Evolutionary conservation across 148 eudicot species (phyloP), one percentile per base, ranked within the genome.

Genomic region (Rhododendron vialii): DNA sequence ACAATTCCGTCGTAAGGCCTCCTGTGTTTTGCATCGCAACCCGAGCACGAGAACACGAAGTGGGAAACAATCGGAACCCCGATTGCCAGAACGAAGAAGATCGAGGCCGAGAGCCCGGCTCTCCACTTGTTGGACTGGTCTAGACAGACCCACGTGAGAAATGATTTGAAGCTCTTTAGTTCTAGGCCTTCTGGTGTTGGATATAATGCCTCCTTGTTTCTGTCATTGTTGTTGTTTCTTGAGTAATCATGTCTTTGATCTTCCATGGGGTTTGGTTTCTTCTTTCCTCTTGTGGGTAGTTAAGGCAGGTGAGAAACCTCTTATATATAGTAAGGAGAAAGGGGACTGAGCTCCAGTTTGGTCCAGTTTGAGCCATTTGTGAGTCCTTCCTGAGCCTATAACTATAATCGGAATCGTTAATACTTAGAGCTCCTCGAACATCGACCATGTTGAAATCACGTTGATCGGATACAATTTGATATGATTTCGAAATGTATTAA

Each of bases 1-100:
- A 94, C 93, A 75, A 95, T 89, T n/a, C 90, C 87, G 71, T 95
- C 94, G 83, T 88, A 94, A 1, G 99, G 99, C 71, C 90, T 85
- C 63, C 83, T 93, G 69, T 94, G 94, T 35, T 86, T 86, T 2
- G 85, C 47, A 83, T 91, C 94, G 81, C 99, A 92, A 20, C 86
- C 87, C 0, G 92, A 81, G 65, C 99, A 94, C 20, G 90, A 76
- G 8, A 92, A 85, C 2, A 88, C 86, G 82, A 93, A 90, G 90
- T 96, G 96, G 1, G 96, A 86, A 0, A 92, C 75, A 22, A 93
- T 82, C 0, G 99, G 99, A 17, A 96, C 93, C 0, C 89, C 92
- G 3, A 96, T 83, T 41, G 85, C 91, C 1, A 96, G 91, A 2
- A 96, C 78, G 78, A 89, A 88, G 89, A 96, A 96, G 35, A 95